Conservation (phyloP, 2,329 filamentous ascomycete genomes). For the Colletotrichum incanum region DNA sequence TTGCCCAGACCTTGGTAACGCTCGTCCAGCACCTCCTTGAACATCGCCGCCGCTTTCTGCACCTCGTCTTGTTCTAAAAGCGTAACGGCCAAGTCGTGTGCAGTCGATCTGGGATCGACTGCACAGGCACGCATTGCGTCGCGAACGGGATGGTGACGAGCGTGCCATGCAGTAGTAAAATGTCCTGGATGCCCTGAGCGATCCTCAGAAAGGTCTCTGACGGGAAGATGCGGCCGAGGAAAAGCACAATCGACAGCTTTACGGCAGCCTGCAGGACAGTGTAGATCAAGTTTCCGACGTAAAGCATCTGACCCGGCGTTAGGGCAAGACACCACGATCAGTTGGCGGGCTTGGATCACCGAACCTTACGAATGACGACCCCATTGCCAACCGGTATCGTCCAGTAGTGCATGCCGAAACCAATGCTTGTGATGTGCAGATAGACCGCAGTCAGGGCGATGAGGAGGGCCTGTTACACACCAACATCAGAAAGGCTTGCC, state of each 20-base stretch:
- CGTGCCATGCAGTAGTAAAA: slow-evolving; percentile 8
- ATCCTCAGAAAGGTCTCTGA: slow-evolving; percentile 13
- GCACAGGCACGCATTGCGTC: neutral
- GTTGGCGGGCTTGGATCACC: neutral
- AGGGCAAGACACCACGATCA: neutral
- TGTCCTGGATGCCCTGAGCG: neutral
- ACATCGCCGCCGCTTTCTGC: no score
- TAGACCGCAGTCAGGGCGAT: slow-evolving; percentile 7
- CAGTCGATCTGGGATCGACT: neutral
- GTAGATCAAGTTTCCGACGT: slow-evolving; percentile 19
- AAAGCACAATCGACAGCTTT: slow-evolving; percentile 20
- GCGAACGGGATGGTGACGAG: slow-evolving; percentile 7
- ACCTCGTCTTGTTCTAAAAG: no score
- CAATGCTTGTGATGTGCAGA: slow-evolving; percentile 15
- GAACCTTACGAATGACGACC: slow-evolving; percentile 11
- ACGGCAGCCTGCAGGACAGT: slow-evolving; percentile 11
- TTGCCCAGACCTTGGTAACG: no score
- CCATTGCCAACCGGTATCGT: slow-evolving; percentile 12
- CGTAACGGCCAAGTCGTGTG: no score
- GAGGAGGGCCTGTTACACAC: slow-evolving; percentile 1
- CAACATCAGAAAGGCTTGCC: slow-evolving; percentile 1
- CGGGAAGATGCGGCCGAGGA: slow-evolving; percentile 13
- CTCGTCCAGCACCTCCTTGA: no score
- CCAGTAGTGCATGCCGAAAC: slow-evolving; percentile 19
- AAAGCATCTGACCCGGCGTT: slow-evolving; percentile 11